These are phyloP conservation scores for Exophiala sp. DNA, from an alignment of 2,329 filamentous ascomycete species.

Conservation along the genomic window DNA sequence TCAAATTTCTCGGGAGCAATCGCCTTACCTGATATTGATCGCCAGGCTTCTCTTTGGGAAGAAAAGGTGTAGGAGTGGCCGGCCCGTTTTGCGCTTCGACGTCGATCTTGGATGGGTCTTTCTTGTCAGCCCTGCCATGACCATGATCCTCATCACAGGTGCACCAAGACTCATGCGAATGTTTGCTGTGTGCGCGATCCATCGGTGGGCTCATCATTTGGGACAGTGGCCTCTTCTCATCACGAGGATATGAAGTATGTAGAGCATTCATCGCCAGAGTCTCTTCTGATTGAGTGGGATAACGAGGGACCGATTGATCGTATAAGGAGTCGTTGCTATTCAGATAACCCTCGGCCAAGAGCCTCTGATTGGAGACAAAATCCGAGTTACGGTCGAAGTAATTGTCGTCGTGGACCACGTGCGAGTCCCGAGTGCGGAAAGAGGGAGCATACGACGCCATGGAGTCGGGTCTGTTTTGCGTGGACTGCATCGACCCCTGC, in stretches of 20 bases:
- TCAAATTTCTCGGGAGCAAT: constrained; percentile 3
- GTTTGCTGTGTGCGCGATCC: constrained; percentile 23
- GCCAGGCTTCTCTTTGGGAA: constrained; percentile 24
- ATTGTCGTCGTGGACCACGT: constrained; percentile 25
- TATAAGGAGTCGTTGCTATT: constrained; percentile 26
- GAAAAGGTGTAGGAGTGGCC: constrained; percentile 25
- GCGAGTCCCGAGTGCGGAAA: constrained; percentile 28
- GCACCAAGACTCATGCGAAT: constrained; percentile 29
- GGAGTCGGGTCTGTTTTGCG: constrained; percentile 24
- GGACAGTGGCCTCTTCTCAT: constrained; percentile 26
- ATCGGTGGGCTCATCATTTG: constrained; percentile 19
- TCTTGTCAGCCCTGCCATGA: constrained; percentile 22
- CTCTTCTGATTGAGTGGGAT: constrained; percentile 27
- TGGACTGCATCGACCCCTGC: constrained; percentile 21
- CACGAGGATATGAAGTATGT: constrained; percentile 23
- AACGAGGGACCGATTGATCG: constrained; percentile 24
- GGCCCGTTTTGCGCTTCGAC: constrained; percentile 27
- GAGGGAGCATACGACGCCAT: constrained; percentile 28
- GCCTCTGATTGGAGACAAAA: constrained; percentile 28
- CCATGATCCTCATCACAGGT: constrained; percentile 29
- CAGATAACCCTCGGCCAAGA: constrained; percentile 28
- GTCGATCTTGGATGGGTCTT: constrained; percentile 26
- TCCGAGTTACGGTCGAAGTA: constrained; percentile 26
- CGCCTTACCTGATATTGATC: constrained; percentile 51
- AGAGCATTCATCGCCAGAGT: constrained; percentile 24